Evolutionary conservation across 495 filamentous ascomycete genomes (phyloP), one percentile per base, ranked within the genome.

Genomic region (Aspergillus indologenus): DNA sequence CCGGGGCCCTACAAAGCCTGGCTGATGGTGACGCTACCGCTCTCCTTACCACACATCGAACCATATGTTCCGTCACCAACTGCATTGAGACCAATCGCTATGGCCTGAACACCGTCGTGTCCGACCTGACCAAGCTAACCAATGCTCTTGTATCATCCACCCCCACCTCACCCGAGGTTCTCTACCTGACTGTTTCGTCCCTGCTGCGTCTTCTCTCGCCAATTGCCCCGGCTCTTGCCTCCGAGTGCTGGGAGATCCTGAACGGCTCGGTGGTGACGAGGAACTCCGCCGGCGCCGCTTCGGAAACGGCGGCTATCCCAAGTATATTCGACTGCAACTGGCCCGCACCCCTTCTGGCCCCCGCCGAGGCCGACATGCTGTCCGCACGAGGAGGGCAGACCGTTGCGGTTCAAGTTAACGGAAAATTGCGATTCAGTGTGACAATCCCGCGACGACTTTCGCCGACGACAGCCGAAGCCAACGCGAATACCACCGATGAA

Each of bases 21-120:
- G 68, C 67, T 40, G 79, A 82, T 48, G 78, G 73, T 6, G 83
- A 89, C 56, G 75, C 78, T 20, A 73, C 79, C 4, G 71, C 91
- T 1, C 83, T 88, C 74, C 77, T 87, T 9, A 71, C 77, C 6
- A 81, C 86, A 11, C 88, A 93, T 61, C 72, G 77, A 42, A 87
- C 87, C 18, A 86, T 95, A 44, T 57, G 61, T 1, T 85, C 79
- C n/a, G 84, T 92, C 57, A 91, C 86, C 0, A 69, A 74, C 5
- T 84, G 87, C n/a, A 83, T 92, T 56, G 76, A 86, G 55, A 78
- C 80, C 34, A 87, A 90, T 1, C 71, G 74, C 5, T 87, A 90
- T 61, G 68, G 85, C 1, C 77, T 96, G 45, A 96, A 96, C 70
- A 94, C 89, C 2, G 81, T 88, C 34, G 82, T 96, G 18, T 91